Percentiles rank a stretch among this genome's conserved stretches.
phyloP scores from a whole-genome alignment of 768 basidiomycete genomes.

The Trametes gibbosa region DNA sequence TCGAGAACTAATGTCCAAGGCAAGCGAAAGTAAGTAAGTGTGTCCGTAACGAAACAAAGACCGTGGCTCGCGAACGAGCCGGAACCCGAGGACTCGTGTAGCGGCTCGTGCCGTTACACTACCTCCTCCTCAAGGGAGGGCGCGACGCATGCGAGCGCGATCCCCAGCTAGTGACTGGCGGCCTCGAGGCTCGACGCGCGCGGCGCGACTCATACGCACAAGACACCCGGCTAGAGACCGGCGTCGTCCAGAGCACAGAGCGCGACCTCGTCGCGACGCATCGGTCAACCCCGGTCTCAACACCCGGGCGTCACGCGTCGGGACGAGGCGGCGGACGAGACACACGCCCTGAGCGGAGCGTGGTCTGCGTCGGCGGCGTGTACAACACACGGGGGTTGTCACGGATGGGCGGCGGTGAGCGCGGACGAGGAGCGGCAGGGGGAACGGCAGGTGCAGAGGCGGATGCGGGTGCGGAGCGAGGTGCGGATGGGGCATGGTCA shows the following conservation, averaged over 20 bases:
- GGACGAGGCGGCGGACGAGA: slow-evolving; percentile 4
- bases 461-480: neutral
- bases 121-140: too few relatives aligned
- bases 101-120: too few relatives aligned
- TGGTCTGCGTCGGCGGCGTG: slow-evolving; percentile 6
- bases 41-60: too few relatives aligned
- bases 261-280: neutral
- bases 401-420: neutral
- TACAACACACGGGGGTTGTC: neutral
- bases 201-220: neutral
- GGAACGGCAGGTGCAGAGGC: neutral
- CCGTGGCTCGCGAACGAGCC: too few relatives aligned
- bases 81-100: too few relatives aligned
- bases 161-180: too few relatives aligned
- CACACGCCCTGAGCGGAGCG: slow-evolving; percentile 10
- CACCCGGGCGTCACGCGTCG: neutral
- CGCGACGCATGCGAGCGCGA: too few relatives aligned
- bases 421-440: neutral
- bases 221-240: neutral
- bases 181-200: too few relatives aligned
- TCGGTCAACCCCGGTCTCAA: neutral
- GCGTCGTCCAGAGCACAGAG: too few relatives aligned
- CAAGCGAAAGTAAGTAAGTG: too few relatives aligned
- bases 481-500: too few relatives aligned
- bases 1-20: too few relatives aligned